Evolutionary conservation across 345 rosid genomes (phyloP).

Genomic region (Eutrema japonicum): DNA sequence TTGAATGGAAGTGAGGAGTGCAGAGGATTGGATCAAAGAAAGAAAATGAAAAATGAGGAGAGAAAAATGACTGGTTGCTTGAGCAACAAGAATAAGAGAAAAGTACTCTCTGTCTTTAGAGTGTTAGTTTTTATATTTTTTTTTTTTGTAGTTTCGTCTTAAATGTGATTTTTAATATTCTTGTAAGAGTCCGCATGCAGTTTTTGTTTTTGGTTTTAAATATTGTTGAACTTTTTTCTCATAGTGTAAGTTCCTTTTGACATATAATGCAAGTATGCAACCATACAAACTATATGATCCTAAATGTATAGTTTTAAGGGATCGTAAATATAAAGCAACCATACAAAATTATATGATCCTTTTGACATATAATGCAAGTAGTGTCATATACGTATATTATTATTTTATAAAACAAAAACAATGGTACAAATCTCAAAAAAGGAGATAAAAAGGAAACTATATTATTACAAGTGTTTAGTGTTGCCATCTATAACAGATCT

Average conservation of each 20-base stretch:
- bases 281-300: neutral
- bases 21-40: constrained; percentile 17
- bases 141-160: neutral
- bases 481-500: constrained; percentile 59
- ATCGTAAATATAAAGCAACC: neutral
- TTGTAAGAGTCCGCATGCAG: too few relatives aligned
- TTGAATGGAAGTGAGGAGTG: neutral
- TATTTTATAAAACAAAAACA: constrained; percentile 21
- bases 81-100: constrained; percentile 24
- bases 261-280: neutral
- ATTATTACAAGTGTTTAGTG: constrained; percentile 33
- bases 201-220: neutral
- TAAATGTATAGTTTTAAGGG: too few relatives aligned
- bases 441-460: neutral
- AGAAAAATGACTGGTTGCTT: constrained; percentile 9
- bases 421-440: neutral
- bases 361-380: neutral
- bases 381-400: constrained; percentile 4
- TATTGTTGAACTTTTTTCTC: neutral
- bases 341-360: too few relatives aligned
- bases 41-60: neutral
- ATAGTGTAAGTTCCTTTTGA: neutral
- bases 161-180: too few relatives aligned
- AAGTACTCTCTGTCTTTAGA: neutral
- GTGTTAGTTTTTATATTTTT: neutral